A percentile compares a stretch with the other conserved stretches of the same genome.
These are phyloP conservation scores for Sporothrix protearum DNA, from an alignment of 2,329 filamentous ascomycete species.

Conservation along the genomic window DNA sequence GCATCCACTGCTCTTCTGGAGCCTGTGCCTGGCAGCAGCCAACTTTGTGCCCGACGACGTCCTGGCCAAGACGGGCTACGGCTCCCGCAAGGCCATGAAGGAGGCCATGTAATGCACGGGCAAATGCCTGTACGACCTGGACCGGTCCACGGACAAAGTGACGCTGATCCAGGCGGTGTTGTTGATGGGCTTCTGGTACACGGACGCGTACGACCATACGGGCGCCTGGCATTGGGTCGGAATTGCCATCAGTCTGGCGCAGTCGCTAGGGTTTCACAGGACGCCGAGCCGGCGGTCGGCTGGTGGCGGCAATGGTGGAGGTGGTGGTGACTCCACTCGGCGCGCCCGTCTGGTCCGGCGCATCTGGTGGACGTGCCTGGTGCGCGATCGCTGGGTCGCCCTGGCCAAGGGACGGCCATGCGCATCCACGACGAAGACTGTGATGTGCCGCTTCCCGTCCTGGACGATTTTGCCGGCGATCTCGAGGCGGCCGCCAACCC, in stretches of 20 bases:
- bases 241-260: conserved; percentile 42
- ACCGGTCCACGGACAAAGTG: conserved; percentile 40
- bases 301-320: neutral
- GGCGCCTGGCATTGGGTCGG: conserved; percentile 47
- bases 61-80: conserved; percentile 25
- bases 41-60: conserved; percentile 24
- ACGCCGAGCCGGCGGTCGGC: neutral
- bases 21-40: conserved; percentile 35
- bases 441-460: conserved; percentile 13
- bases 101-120: conserved; percentile 35
- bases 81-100: conserved; percentile 38
- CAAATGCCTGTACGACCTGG: conserved; percentile 34
- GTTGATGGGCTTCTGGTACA: conserved; percentile 43
- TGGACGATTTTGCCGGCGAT: conserved; percentile 28
- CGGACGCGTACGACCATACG: conserved; percentile 40
- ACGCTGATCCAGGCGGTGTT: conserved; percentile 42
- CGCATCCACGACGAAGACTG: conserved; percentile 23
- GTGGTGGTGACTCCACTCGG: neutral
- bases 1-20: conserved; percentile 32
- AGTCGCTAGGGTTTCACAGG: conserved; percentile 43
- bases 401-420: conserved; percentile 22
- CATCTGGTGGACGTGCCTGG: conserved; percentile 22
- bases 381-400: conserved; percentile 22
- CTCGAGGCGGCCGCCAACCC: neutral
- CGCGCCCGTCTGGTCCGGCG: neutral